A percentile compares a stretch with the other conserved stretches of the same genome.
Evolutionary conservation across 2,329 filamentous ascomycete genomes (phyloP).

Genomic region (Sordariomycetes sp.): DNA sequence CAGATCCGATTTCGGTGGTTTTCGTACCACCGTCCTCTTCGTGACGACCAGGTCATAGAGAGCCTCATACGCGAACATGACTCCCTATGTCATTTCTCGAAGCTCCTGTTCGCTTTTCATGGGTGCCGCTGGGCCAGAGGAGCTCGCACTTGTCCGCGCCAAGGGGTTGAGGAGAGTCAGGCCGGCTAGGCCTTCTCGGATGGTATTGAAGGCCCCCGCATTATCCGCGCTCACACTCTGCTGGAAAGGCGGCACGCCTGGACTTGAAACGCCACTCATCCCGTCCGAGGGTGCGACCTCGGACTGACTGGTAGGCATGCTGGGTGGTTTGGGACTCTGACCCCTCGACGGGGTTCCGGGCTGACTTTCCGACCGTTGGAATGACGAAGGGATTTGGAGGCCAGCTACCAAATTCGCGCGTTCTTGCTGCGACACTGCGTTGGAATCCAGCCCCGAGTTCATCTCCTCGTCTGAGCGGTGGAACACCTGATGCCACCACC

Average conservation of each 20-base stretch:
- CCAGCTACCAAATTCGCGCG: slow-evolving; percentile 23
- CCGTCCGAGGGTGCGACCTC: slow-evolving; percentile 51
- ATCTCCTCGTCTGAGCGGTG: slow-evolving; percentile 83
- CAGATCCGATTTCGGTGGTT: slow-evolving; percentile 6
- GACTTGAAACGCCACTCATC: slow-evolving; percentile 39
- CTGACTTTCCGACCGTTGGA: slow-evolving; percentile 14
- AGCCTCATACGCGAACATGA: slow-evolving; percentile 22
- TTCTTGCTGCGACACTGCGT: slow-evolving; percentile 32
- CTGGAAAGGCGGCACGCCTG: slow-evolving; percentile 24
- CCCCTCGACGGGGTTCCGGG: slow-evolving; percentile 13
- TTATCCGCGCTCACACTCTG: slow-evolving; percentile 34
- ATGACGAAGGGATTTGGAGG: slow-evolving; percentile 17
- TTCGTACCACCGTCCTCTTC: slow-evolving; percentile 12
- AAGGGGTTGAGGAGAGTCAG: slow-evolving; percentile 37
- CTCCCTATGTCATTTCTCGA: slow-evolving; percentile 34
- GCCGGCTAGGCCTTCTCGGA: slow-evolving; percentile 36
- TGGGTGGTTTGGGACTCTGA: slow-evolving; percentile 25
- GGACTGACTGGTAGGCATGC: slow-evolving; percentile 30
- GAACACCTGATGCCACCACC: slow-evolving; percentile 91
- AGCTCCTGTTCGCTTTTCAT: slow-evolving; percentile 28
- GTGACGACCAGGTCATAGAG: slow-evolving; percentile 22
- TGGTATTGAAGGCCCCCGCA: slow-evolving; percentile 29
- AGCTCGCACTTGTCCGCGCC: slow-evolving; percentile 10
- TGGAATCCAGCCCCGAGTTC: slow-evolving; percentile 58
- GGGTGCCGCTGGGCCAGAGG: slow-evolving; percentile 2